phyloP scores from a whole-genome alignment of 495 filamentous ascomycete species.

The Aspergillus avenaceus region DNA sequence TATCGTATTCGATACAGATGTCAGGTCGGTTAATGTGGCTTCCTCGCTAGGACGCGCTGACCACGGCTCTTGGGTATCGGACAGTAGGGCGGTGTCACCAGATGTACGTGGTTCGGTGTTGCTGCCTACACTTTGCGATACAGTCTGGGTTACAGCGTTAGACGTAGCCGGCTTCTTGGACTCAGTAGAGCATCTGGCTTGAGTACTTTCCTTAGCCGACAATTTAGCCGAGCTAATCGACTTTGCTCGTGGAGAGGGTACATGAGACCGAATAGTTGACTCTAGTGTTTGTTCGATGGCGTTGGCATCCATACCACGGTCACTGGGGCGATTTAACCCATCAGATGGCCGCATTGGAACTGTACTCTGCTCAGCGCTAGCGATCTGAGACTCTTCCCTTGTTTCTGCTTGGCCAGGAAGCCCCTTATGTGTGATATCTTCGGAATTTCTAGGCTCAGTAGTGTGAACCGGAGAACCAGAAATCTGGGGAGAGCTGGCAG shows the following conservation, averaged over 20 bases:
- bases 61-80: neutral
- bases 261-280: neutral
- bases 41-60: slow-evolving; percentile 8
- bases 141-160: neutral
- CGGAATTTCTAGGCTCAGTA: neutral
- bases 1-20: slow-evolving; percentile 13
- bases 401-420: too few relatives aligned
- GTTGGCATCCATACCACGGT: neutral
- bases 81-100: neutral
- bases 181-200: neutral
- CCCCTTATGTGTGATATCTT: neutral
- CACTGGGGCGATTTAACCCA: neutral
- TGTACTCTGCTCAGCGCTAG: neutral
- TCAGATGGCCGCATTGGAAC: neutral
- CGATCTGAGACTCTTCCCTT: too few relatives aligned
- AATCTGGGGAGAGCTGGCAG: neutral
- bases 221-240: neutral
- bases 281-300: neutral
- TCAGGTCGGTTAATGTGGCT: slow-evolving; percentile 9
- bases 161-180: too few relatives aligned
- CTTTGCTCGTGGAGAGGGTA: neutral
- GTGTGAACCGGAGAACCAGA: neutral
- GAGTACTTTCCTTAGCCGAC: neutral
- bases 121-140: neutral
- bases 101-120: neutral